Conservation (phyloP, 2,329 filamentous ascomycete genomes). For the Clarireedia monteithiana region DNA sequence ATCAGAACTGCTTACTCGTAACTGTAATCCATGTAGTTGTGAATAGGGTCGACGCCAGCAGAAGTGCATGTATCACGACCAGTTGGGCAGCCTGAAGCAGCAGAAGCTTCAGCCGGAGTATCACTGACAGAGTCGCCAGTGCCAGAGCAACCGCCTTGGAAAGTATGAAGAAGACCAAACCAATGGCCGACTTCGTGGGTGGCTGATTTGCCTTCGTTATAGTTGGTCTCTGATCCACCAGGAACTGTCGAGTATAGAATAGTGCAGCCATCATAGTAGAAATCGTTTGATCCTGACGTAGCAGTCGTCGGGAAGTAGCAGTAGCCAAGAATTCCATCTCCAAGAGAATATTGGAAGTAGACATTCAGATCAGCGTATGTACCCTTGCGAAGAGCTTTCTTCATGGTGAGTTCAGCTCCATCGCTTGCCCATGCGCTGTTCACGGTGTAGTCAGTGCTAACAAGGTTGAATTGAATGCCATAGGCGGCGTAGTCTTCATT, state of each 20-base stretch:
- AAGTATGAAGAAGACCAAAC: constrained; percentile 42
- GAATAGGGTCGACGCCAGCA: constrained; percentile 26
- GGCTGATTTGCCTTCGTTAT: constrained; percentile 33
- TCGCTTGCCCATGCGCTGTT: constrained; percentile 29
- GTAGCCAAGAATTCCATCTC: constrained; percentile 1
- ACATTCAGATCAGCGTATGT: constrained; percentile 28
- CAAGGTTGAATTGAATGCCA: too few relatives aligned
- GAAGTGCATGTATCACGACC: constrained; percentile 31
- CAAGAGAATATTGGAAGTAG: constrained; percentile 24
- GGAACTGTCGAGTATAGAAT: constrained; percentile 33
- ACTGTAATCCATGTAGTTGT: constrained; percentile 33
- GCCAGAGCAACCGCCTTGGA: constrained; percentile 35
- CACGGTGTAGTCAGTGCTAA: constrained; percentile 17
- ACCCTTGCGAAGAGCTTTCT: constrained; percentile 36
- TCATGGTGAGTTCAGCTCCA: constrained; percentile 35
- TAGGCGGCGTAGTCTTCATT: too few relatives aligned
- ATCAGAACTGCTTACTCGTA: constrained; percentile 25
- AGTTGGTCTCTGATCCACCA: constrained; percentile 29
- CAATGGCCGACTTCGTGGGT: constrained; percentile 43
- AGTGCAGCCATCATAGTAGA: constrained; percentile 34
- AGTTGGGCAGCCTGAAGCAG: constrained; percentile 32
- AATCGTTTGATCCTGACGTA: constrained; percentile 13
- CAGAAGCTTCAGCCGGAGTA: constrained; percentile 32
- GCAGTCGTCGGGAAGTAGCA: not conserved
- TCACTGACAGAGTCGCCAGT: constrained; percentile 34